Evolutionary conservation across 768 basidiomycete genomes (phyloP).

Genomic region (Tricholoma flavovirens): DNA sequence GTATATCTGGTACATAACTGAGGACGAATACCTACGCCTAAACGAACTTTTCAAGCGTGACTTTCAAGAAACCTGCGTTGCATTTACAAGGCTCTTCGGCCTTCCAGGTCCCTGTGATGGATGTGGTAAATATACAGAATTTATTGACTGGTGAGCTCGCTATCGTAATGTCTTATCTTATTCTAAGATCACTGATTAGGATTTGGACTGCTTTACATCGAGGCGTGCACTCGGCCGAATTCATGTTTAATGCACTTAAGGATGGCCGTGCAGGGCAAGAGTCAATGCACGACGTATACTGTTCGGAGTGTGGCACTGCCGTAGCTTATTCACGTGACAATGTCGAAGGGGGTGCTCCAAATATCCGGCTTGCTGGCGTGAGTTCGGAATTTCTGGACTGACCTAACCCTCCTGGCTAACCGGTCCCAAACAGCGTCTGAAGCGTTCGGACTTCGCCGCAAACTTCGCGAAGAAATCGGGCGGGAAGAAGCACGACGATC

Average conservation of each 20-base stretch:
- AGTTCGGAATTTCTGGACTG: background rate
- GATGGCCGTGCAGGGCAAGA: background rate
- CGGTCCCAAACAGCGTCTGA: background rate
- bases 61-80: background rate
- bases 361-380: background rate
- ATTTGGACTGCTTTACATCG: background rate
- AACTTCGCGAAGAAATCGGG: background rate
- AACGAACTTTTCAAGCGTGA: background rate
- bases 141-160: background rate
- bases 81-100: background rate
- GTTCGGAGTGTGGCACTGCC: background rate
- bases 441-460: background rate
- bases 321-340: background rate
- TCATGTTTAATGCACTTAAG: background rate
- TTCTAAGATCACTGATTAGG: background rate
- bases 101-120: background rate
- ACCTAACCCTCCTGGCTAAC: background rate
- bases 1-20: background rate
- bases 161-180: background rate
- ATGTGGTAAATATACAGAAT: slow-evolving; percentile 1
- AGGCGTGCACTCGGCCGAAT: background rate
- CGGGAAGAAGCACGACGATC: background rate
- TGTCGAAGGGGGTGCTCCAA: background rate
- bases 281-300: background rate
- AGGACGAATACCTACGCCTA: background rate